These are phyloP conservation scores for Crithidia mellificae DNA, from an alignment of 208 protist genomes.

Conservation along the genomic window DNA sequence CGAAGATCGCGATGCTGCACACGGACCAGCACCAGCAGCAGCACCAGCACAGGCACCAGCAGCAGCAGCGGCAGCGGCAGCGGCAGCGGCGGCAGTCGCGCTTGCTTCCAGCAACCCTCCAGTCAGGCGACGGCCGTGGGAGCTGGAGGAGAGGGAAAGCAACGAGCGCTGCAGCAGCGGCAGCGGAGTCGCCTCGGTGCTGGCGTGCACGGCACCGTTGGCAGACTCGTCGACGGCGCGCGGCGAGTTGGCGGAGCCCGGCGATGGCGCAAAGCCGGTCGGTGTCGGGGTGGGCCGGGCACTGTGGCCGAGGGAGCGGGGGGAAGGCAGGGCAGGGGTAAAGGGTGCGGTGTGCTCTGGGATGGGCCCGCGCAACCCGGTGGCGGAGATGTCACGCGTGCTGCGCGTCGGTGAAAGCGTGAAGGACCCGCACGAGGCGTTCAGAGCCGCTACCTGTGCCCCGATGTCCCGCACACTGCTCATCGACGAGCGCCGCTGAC, in stretches of 20 bases:
- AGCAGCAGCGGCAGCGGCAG: not conserved
- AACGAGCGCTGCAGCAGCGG: slow-evolving; percentile 4
- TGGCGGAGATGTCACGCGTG: slow-evolving; percentile 20
- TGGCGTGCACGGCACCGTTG: not conserved
- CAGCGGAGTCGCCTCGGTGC: slow-evolving; percentile 10
- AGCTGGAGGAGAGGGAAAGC: slow-evolving; percentile 19
- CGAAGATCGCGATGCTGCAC: slow-evolving; percentile 17
- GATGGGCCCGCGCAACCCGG: slow-evolving; percentile 15
- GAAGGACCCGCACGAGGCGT: slow-evolving; percentile 12
- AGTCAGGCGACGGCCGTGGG: slow-evolving; percentile 12
- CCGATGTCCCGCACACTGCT: slow-evolving; percentile 6
- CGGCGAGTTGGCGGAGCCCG: not conserved
- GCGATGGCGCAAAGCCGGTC: not conserved
- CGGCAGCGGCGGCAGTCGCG: not conserved
- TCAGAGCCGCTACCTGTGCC: not conserved
- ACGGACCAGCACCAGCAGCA: too few species aligned
- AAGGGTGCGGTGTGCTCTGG: slow-evolving; percentile 1
- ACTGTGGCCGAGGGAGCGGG: not conserved
- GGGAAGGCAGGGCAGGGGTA: not conserved
- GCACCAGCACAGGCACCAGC: too few species aligned
- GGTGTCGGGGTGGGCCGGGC: not conserved
- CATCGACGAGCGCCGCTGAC: not conserved
- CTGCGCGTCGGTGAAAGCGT: slow-evolving; percentile 18
- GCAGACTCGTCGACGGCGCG: not conserved
- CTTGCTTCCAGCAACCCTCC: slow-evolving; percentile 4